These are phyloP conservation scores for Skeletonema potamos DNA, from an alignment of 108 stramenopile genomes.

Conservation along the genomic window DNA sequence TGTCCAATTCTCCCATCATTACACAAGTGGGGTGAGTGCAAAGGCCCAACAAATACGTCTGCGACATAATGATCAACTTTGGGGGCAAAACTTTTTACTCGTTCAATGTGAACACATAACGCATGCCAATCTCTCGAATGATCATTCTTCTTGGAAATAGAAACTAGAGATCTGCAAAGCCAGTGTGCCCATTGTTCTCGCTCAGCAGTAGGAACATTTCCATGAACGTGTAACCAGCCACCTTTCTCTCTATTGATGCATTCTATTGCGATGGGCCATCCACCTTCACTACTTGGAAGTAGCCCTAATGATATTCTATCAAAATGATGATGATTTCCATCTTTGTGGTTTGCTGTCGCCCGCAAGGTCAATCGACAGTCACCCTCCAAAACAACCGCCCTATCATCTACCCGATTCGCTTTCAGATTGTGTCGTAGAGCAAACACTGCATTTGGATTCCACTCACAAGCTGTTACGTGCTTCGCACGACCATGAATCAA, in stretches of 20 bases:
- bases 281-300: slow-evolving; percentile 90
- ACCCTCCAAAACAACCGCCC: slow-evolving; percentile 67
- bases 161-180: slow-evolving; percentile 48
- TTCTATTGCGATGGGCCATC: slow-evolving; percentile 82
- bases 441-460: slow-evolving; percentile 83
- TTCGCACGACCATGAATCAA: slow-evolving; percentile 70
- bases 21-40: slow-evolving; percentile 9
- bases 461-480: slow-evolving; percentile 87
- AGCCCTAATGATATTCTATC: slow-evolving; percentile 93
- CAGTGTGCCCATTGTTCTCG: slow-evolving; percentile 66
- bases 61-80: slow-evolving; percentile 85
- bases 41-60: slow-evolving; percentile 79
- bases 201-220: slow-evolving; percentile 77
- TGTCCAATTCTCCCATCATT: too few species aligned
- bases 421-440: slow-evolving; percentile 81
- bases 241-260: slow-evolving; percentile 59
- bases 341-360: not conserved
- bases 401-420: slow-evolving; percentile 72
- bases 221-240: slow-evolving; percentile 95
- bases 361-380: slow-evolving; percentile 67
- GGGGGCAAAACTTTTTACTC: slow-evolving; percentile 93
- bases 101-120: slow-evolving; percentile 71
- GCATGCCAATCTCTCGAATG: slow-evolving; percentile 58
- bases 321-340: slow-evolving; percentile 38
- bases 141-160: slow-evolving; percentile 13